Conservation (phyloP, 2,329 filamentous ascomycete genomes). For the Metarhizium sp. region DNA sequence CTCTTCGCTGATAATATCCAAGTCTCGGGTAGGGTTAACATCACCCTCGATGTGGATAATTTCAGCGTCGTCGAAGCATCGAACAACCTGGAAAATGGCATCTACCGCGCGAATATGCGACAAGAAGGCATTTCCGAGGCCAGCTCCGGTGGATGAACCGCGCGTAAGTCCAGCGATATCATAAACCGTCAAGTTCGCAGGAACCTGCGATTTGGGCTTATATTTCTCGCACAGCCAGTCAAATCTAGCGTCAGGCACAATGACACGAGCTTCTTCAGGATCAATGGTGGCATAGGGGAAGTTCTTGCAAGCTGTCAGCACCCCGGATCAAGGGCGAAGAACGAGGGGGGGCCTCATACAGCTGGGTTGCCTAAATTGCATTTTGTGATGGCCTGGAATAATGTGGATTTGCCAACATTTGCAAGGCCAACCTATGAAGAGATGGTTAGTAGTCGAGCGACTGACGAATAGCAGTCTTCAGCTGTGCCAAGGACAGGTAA, state of each 20-base stretch:
- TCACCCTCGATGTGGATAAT: slow-evolving; percentile 99
- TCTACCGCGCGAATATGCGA: slow-evolving; percentile 98
- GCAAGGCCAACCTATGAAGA: slow-evolving; percentile 77
- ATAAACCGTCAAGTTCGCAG: slow-evolving; percentile 95
- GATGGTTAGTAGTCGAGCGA: slow-evolving; percentile 1
- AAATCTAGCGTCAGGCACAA: slow-evolving; percentile 92
- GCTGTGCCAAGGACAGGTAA: slow-evolving; percentile 2
- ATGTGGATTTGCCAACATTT: slow-evolving; percentile 98
- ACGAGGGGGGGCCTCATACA: slow-evolving; percentile 43
- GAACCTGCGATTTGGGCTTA: slow-evolving; percentile 95
- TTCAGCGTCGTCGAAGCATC: slow-evolving; percentile 97
- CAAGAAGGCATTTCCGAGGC: slow-evolving; percentile 95
- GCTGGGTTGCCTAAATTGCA: slow-evolving; percentile 94
- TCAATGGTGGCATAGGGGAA: slow-evolving; percentile 99
- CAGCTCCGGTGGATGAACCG: slow-evolving; percentile 92
- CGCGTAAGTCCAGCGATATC: slow-evolving; percentile 96
- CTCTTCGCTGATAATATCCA: slow-evolving; percentile 96
- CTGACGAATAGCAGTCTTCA: background rate
- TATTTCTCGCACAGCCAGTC: slow-evolving; percentile 96
- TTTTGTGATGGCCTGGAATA: slow-evolving; percentile 99
- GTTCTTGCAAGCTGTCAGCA: slow-evolving; percentile 54
- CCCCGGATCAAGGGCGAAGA: slow-evolving; percentile 24
- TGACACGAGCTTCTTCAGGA: slow-evolving; percentile 93
- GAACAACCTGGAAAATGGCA: slow-evolving; percentile 94
- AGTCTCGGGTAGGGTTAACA: slow-evolving; percentile 86